Conservation (phyloP, 202 grass and related monocot species). For the Hordeum pubiflorum region DNA sequence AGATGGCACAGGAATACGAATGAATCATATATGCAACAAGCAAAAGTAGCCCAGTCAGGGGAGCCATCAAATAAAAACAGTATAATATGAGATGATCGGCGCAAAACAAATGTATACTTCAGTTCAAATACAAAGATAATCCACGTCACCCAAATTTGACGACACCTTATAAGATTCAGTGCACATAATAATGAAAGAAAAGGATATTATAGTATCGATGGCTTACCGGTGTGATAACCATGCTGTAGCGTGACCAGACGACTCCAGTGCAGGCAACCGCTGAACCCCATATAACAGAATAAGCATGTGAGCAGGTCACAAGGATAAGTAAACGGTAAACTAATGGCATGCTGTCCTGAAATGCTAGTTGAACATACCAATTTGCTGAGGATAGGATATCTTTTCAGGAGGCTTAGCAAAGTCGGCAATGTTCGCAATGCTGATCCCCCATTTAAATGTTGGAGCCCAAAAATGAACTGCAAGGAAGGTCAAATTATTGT, state of each 20-base stretch:
- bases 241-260: slow-evolving; percentile 74
- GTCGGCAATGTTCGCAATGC: slow-evolving; percentile 78
- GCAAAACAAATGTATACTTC: not conserved
- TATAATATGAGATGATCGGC: not conserved
- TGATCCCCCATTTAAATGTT: slow-evolving; percentile 95
- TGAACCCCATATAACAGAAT: slow-evolving; percentile 13
- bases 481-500: not conserved
- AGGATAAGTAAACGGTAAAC: not conserved
- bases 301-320: not conserved
- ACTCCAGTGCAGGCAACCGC: slow-evolving; percentile 73
- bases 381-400: slow-evolving; percentile 94
- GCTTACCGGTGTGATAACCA: slow-evolving; percentile 82
- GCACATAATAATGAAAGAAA: not conserved
- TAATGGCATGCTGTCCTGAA: not conserved
- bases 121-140: not conserved
- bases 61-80: not conserved
- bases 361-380: slow-evolving; percentile 39
- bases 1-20: no score
- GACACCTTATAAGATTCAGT: not conserved
- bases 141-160: not conserved
- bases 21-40: no score
- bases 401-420: slow-evolving; percentile 84
- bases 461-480: slow-evolving; percentile 96
- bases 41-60: not conserved
- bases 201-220: not conserved